Base-by-base conservation (phyloP, 495 filamentous ascomycete species). In the Aspergillus funiculosus region DNA sequence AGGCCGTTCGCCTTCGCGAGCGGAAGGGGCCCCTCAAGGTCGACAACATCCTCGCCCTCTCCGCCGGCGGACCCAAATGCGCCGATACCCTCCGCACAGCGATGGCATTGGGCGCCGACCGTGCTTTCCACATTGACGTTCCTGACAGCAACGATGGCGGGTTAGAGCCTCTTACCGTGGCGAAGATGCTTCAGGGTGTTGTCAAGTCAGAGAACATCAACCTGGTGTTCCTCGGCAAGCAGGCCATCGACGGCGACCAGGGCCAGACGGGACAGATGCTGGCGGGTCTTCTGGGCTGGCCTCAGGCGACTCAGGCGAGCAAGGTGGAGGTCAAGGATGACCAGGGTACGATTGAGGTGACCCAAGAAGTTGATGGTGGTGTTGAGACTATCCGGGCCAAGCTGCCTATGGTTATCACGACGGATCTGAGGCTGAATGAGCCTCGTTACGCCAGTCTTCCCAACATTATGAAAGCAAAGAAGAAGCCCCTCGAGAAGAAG, bases 401-500 rank as follows among this genome's bases (percentile, higher is more conserved):
- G 72, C 62, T 98, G 67, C 92, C 92, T 0, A 77, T 94, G 82
- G 68, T 98, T 15, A 82, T 98, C 47, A 98, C 92, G 48, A 94
- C 92, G 49, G 92, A 98, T 79, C 64, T 98, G 67, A 72, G 92
- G 31, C 69, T 98, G 68, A 97, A 98, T 63, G 86, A 94, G 78
- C 94, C 92, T 43, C 69, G 94, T 39, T 98, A 96, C 68, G 91
- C 89, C 39, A 94, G 80, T 64, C 62, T 98, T 75, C 91, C 88
- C 55, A 96, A 96, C 67, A 97, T 98, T 48, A 98, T 98, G 94
- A 97, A 96, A 81, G 92, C 92, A 43, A 97, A 97, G 85, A 98
- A 97, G 86, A 98, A 97, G 82, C 84, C 85, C 56, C 58, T 98
- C 54, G 87, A 89, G 65, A 97, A 94, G 83, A 85, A 86, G 78